Percentiles rank a stretch among this genome's conserved stretches.
phyloP scores from a whole-genome alignment of 2,329 filamentous ascomycete genomes.

The Aspergillus sp. region DNA sequence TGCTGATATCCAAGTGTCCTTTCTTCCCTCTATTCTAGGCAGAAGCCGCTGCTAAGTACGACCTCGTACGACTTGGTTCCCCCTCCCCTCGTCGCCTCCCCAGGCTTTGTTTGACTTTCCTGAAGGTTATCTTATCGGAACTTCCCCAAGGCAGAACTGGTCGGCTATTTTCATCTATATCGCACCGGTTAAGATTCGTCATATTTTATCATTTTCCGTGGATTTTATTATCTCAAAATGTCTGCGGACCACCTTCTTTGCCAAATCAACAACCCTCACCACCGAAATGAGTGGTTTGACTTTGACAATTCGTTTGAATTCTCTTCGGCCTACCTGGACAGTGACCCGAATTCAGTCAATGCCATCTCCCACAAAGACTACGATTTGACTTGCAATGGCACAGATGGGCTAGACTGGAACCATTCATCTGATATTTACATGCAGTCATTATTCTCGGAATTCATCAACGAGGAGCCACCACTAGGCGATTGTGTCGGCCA shows the following conservation, averaged over 20 bases:
- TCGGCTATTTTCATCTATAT: too few relatives aligned
- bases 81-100: too few relatives aligned
- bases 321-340: slow-evolving; percentile 20
- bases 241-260: background rate
- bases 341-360: slow-evolving; percentile 23
- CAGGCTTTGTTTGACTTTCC: too few relatives aligned
- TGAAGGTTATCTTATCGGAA: too few relatives aligned
- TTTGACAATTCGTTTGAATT: slow-evolving; percentile 32
- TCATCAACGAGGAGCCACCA: slow-evolving; percentile 16
- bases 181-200: too few relatives aligned
- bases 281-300: slow-evolving; percentile 25
- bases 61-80: too few relatives aligned
- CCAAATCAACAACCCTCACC: slow-evolving; percentile 2
- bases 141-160: too few relatives aligned
- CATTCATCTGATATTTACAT: slow-evolving; percentile 12
- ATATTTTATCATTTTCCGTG: too few relatives aligned
- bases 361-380: slow-evolving; percentile 26
- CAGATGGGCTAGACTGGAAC: slow-evolving; percentile 17
- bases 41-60: too few relatives aligned
- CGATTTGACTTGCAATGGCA: slow-evolving; percentile 18
- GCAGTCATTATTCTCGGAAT: slow-evolving; percentile 19
- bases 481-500: slow-evolving; percentile 12
- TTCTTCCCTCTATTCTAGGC: too few relatives aligned
- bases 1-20: too few relatives aligned
- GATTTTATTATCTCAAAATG: background rate